These are phyloP conservation scores for Termitomyces sp. DNA, from an alignment of 768 basidiomycete species.

Conservation along the genomic window DNA sequence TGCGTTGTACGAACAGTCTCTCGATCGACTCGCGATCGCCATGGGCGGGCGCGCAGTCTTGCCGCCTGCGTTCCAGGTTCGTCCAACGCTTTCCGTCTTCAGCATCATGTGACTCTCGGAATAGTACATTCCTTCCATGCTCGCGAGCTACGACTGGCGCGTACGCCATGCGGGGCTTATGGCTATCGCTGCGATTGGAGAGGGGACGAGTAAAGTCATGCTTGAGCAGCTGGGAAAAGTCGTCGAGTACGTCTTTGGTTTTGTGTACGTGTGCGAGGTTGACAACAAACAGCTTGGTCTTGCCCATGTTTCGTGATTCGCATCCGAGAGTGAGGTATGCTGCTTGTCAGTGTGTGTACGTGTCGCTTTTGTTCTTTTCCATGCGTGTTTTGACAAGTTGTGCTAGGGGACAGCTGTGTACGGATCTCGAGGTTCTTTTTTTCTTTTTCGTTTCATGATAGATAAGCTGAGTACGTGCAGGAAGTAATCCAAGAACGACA, in stretches of 20 bases:
- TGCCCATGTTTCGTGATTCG: constrained; percentile 71
- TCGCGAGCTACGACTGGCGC: constrained; percentile 80
- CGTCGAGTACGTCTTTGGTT: constrained; percentile 49
- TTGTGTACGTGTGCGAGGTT: no score
- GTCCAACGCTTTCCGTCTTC: background rate
- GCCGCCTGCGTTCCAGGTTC: constrained; percentile 68
- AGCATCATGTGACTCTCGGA: background rate
- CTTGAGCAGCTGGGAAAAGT: constrained; percentile 78
- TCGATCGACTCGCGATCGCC: constrained; percentile 79
- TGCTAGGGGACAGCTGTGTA: constrained; percentile 79
- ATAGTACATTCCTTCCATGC: constrained; percentile 74
- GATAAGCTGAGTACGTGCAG: constrained; percentile 27
- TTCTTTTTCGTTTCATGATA: background rate
- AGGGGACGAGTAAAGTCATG: constrained; percentile 78
- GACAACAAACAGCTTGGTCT: constrained; percentile 37
- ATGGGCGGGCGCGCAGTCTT: constrained; percentile 72
- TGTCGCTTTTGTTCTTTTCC: constrained; percentile 3
- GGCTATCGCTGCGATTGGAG: constrained; percentile 82
- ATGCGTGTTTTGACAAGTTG: fast-evolving
- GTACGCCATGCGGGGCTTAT: constrained; percentile 81
- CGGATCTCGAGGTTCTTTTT: constrained; percentile 69
- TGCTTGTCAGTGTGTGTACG: constrained; percentile 85
- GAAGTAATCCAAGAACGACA: constrained; percentile 73
- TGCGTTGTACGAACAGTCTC: constrained; percentile 74
- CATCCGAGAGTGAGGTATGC: constrained; percentile 75